Conservation (phyloP, 2,329 filamentous ascomycete genomes). For the Fusarium luffae region DNA sequence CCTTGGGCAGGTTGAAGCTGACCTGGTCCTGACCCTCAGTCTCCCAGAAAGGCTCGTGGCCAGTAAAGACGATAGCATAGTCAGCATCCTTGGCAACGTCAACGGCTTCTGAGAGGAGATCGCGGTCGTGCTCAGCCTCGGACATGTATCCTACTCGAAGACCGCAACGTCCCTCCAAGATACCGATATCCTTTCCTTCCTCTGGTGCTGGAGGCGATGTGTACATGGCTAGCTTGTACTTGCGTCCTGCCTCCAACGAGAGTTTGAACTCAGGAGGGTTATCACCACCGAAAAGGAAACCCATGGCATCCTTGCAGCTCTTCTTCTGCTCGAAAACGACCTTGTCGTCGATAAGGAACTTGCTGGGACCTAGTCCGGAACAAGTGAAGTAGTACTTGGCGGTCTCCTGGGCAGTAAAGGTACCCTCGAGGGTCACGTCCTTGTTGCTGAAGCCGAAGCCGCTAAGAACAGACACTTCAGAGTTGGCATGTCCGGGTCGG, state of each 20-base stretch:
- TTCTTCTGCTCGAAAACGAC: constrained; percentile 48
- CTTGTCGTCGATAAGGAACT: constrained; percentile 48
- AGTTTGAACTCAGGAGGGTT: constrained; percentile 48
- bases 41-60: constrained; percentile 64
- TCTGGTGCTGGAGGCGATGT: constrained; percentile 46
- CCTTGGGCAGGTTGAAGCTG: constrained; percentile 74
- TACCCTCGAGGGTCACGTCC: constrained; percentile 46
- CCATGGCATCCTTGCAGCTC: constrained; percentile 50
- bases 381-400: constrained; percentile 49
- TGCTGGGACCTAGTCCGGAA: constrained; percentile 48
- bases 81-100: constrained; percentile 68
- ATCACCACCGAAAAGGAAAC: constrained; percentile 49
- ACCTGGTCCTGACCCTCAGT: constrained; percentile 74
- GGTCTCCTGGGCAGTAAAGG: constrained; percentile 47
- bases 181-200: constrained; percentile 44
- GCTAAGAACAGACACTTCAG: constrained; percentile 40
- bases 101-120: constrained; percentile 61
- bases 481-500: constrained; percentile 42
- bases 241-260: constrained; percentile 43
- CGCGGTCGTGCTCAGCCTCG: constrained; percentile 49
- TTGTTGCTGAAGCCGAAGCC: constrained; percentile 43
- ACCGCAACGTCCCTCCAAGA: constrained; percentile 49
- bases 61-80: constrained; percentile 65
- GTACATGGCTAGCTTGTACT: constrained; percentile 48
- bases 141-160: constrained; percentile 50